These are phyloP conservation scores for Salix dunnii DNA, from an alignment of 345 rosid species.

Conservation along the genomic window DNA sequence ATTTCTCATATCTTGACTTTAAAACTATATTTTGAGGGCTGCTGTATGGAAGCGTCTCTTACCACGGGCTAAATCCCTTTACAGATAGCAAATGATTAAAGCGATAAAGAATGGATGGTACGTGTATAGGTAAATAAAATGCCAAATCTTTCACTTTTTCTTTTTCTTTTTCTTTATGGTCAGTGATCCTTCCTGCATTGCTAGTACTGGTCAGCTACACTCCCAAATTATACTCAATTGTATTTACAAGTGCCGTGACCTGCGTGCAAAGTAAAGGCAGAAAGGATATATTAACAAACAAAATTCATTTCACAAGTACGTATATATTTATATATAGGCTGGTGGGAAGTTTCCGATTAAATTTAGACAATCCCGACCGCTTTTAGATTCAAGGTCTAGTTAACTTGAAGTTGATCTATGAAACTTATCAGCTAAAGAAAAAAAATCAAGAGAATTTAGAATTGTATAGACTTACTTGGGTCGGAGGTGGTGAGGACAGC, in stretches of 20 bases:
- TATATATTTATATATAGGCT: no score
- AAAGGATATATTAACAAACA: background rate
- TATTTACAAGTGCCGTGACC: slow-evolving; percentile 31
- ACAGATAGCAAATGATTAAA: background rate
- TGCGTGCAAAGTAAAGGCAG: slow-evolving; percentile 14
- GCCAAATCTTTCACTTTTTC: no score
- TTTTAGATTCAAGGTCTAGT: background rate
- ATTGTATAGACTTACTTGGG: slow-evolving; percentile 43
- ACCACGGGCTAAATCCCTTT: background rate
- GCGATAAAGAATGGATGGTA: no score
- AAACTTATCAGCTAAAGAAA: no score
- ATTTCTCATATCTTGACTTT: background rate
- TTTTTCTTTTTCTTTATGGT: no score
- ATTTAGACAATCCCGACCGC: no score
- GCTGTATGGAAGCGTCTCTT: background rate
- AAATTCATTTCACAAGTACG: background rate
- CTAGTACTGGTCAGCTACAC: no score
- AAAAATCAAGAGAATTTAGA: no score
- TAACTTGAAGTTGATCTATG: background rate
- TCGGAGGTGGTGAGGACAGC: slow-evolving; percentile 38
- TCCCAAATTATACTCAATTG: background rate
- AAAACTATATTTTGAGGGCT: background rate
- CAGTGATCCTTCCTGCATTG: no score
- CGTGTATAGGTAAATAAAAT: no score
- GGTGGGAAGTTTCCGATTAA: no score